Conservation (phyloP, 441 rosid species). For the Mallotus japonicus region DNA sequence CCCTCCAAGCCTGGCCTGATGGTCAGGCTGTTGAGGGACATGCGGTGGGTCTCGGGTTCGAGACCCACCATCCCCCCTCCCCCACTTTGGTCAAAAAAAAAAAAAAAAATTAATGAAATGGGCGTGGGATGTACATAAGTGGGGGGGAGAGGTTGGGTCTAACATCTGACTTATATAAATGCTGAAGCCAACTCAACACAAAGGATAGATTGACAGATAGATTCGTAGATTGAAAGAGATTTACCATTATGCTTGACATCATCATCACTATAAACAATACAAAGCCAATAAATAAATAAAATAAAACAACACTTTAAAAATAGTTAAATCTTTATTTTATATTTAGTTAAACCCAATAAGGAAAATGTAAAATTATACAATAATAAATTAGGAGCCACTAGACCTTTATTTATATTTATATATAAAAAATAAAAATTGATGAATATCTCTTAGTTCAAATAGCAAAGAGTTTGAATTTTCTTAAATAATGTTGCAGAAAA, state of each 20-base stretch:
- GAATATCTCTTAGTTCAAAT: too few species aligned
- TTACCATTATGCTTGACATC: slow-evolving; percentile 51
- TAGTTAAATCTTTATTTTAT: not conserved
- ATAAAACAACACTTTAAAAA: not conserved
- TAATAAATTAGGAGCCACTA: too few species aligned
- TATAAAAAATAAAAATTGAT: too few species aligned
- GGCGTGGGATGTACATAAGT: slow-evolving; percentile 26
- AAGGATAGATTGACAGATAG: slow-evolving; percentile 39
- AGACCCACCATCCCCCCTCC: too few species aligned
- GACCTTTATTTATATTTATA: too few species aligned
- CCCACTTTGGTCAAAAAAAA: too few species aligned
- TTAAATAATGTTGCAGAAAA: too few species aligned
- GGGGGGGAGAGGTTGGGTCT: slow-evolving; percentile 25
- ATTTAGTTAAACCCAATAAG: not conserved
- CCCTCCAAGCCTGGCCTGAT: too few species aligned
- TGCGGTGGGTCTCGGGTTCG: too few species aligned
- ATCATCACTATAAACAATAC: slow-evolving; percentile 16
- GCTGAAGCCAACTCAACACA: slow-evolving; percentile 34
- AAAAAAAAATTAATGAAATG: not conserved
- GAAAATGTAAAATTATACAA: not conserved
- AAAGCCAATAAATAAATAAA: not conserved
- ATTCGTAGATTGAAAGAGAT: slow-evolving; percentile 34
- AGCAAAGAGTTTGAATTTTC: too few species aligned
- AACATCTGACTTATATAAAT: slow-evolving; percentile 31
- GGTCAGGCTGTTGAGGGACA: too few species aligned